These are phyloP conservation scores for Cyclotella choctawhatcheeana DNA, from an alignment of 108 stramenopile genomes.

Conservation along the genomic window DNA sequence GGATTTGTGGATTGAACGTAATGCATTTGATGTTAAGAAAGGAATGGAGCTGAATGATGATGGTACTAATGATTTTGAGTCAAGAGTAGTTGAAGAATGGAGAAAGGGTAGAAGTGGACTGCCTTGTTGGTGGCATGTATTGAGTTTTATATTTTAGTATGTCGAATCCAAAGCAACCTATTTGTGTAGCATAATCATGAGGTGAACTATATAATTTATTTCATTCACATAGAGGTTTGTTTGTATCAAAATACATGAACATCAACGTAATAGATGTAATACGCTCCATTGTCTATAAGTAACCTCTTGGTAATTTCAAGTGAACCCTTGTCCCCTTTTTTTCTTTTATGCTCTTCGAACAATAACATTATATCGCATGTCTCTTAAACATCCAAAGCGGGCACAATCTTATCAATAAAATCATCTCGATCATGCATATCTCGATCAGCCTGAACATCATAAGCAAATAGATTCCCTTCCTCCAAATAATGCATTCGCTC, in stretches of 20 bases:
- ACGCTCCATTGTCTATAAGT: no score
- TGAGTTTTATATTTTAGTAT: conserved; percentile 16
- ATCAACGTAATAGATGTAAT: no score
- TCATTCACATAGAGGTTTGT: no score
- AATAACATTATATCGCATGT: no score
- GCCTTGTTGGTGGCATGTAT: conserved; percentile 36
- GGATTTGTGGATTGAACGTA: conserved; percentile 32
- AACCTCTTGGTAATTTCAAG: no score
- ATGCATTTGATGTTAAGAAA: conserved; percentile 14
- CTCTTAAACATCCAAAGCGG: conserved; percentile 27
- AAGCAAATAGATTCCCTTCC: conserved; percentile 35
- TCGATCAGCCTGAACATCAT: conserved; percentile 34
- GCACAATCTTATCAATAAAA: conserved; percentile 27
- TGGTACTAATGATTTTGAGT: conserved; percentile 23
- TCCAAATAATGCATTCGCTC: conserved; percentile 28
- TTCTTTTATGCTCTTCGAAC: not conserved
- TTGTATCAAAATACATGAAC: no score
- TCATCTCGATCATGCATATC: conserved; percentile 42
- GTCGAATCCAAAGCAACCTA: no score
- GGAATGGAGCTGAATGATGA: not conserved
- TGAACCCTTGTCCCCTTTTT: no score
- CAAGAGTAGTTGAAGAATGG: conserved; percentile 33
- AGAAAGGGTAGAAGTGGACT: conserved; percentile 33
- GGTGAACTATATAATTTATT: no score
- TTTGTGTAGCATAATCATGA: no score